Base-by-base conservation (phyloP, 371 early-diverging fungal genomes). In the Synchytrium microbalum region DNA sequence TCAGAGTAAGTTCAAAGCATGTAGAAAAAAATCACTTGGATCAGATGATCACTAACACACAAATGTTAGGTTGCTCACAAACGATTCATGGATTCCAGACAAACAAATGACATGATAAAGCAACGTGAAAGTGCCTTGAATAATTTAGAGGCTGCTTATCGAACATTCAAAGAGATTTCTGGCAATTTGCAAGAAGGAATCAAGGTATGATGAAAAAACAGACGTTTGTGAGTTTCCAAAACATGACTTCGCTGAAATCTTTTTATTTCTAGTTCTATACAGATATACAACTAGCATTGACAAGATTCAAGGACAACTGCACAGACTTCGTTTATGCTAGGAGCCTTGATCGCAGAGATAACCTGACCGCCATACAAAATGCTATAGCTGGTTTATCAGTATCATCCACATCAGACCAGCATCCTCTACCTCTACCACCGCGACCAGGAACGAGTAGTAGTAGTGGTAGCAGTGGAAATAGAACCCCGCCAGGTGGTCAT, bases 261-360 rank as follows among this genome's bases (percentile, higher is more conserved):
- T 55, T 51, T 25, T 24, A 60, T 2, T 33, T 28, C 8, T 70
- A 86, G 84, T 92, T 91, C 71, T 89, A 90, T 65, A 79, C 79
- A 1, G 79, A 86, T 56, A 83, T 90, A 61, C 84, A 84, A 26
- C 75, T 81, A 32, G 84, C 81, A 14, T 59, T 92, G 33, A 60
- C 67, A 2, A 78, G 84, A 62, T 79, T 89, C 57, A 75, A 73
- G 58, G 77, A 80, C 51, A 82, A 80, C 60, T 88, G 87, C 71
- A 63, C 69, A 56, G 90, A 90, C 64, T 90, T 82, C 74, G 80
- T 80, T 8, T 66, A 87, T 59, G 84, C 91, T 0, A 71, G 92
- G 58, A 78, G 83, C 60, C 68, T 90, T 64, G 89, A 91, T 27
- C 67, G 64, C 26, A 63, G 60, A 60, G 70, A 69, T 2, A 25